These are phyloP conservation scores for Aspergillus vadensis DNA, from an alignment of 2,329 filamentous ascomycete species.

Conservation along the genomic window DNA sequence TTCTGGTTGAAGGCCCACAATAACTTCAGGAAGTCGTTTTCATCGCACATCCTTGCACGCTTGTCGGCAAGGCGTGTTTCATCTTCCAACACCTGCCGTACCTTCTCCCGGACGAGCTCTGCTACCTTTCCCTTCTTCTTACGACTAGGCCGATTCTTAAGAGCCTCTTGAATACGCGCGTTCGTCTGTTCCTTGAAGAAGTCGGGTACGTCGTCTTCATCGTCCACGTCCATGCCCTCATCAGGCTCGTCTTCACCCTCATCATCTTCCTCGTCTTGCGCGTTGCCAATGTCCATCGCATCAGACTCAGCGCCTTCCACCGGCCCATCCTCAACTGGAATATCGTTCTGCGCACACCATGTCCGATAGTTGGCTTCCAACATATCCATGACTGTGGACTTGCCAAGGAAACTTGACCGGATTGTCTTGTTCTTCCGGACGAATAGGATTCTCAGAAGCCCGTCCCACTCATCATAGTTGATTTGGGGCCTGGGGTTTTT, in stretches of 20 bases:
- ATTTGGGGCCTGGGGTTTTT: constrained; percentile 85
- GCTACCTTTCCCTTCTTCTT: constrained; percentile 79
- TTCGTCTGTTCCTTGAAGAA: constrained; percentile 72
- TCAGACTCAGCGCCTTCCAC: constrained; percentile 36
- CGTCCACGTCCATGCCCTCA: constrained; percentile 55
- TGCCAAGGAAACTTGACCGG: constrained; percentile 76
- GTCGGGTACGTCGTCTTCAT: constrained; percentile 70
- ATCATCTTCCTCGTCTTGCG: constrained; percentile 42
- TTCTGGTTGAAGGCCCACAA: constrained; percentile 85
- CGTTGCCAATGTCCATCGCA: constrained; percentile 39
- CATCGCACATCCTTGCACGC: constrained; percentile 82
- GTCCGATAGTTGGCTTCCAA: constrained; percentile 86
- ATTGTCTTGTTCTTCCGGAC: constrained; percentile 90
- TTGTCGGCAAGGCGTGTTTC: constrained; percentile 79
- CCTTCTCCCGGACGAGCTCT: constrained; percentile 81
- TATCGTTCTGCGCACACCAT: constrained; percentile 84
- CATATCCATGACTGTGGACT: constrained; percentile 77
- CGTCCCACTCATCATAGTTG: constrained; percentile 94
- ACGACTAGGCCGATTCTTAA: constrained; percentile 53
- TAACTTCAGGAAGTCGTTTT: constrained; percentile 85
- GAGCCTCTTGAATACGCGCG: constrained; percentile 42
- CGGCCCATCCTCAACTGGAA: constrained; percentile 70
- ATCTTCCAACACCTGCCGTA: constrained; percentile 79
- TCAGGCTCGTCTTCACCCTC: constrained; percentile 50
- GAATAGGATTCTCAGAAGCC: constrained; percentile 79